Conservation (phyloP, 2,329 filamentous ascomycete species). For the Lecanoromycetidae sp. region DNA sequence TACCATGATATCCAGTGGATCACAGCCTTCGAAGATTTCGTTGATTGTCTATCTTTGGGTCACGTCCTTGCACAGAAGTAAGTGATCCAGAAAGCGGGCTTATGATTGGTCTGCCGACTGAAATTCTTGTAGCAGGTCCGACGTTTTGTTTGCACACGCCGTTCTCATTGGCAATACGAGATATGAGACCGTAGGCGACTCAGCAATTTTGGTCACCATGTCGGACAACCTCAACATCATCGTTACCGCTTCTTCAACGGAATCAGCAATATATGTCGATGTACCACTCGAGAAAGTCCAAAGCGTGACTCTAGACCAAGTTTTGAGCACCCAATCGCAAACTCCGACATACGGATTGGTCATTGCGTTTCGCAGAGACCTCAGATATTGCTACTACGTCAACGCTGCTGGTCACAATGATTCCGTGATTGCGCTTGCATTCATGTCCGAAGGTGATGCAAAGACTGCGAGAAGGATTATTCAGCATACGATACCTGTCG, state of each 20-base stretch:
- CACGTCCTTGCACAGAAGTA: background rate
- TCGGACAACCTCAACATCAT: slow-evolving; percentile 13
- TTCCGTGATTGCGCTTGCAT: background rate
- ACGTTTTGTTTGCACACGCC: slow-evolving; percentile 10
- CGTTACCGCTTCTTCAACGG: slow-evolving; percentile 5
- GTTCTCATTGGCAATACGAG: background rate
- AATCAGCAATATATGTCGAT: slow-evolving; percentile 13
- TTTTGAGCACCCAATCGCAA: background rate
- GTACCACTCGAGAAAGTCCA: slow-evolving; percentile 9
- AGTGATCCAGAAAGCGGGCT: background rate
- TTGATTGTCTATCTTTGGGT: background rate
- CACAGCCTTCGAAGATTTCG: slow-evolving; percentile 7
- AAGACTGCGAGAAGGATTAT: background rate
- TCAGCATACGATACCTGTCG: too few species aligned
- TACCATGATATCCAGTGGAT: slow-evolving; percentile 10
- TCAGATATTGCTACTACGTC: background rate
- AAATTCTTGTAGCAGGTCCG: background rate
- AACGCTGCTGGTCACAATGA: background rate
- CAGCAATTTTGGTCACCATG: slow-evolving; percentile 13
- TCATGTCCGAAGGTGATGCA: background rate
- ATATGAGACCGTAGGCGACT: slow-evolving; percentile 1
- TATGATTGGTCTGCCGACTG: background rate
- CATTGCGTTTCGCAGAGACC: background rate
- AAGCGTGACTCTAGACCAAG: background rate
- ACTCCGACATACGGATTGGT: background rate